A percentile compares a stretch with the other conserved stretches of the same genome.
Conservation (phyloP, 2,329 filamentous ascomycete species). For the Sporothrix pallida region DNA sequence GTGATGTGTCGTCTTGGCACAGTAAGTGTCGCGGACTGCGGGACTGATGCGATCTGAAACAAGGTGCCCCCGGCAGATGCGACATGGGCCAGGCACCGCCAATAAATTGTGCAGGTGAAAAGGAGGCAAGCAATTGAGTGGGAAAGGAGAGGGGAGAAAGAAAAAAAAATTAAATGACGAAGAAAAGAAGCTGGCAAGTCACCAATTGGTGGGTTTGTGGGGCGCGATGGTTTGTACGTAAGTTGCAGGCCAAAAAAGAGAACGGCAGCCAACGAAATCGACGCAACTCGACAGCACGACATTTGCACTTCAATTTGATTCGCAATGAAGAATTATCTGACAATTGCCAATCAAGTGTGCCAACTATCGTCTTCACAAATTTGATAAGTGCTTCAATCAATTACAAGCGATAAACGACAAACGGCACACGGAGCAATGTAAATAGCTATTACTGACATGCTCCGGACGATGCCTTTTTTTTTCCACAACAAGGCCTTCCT, state of each 20-base stretch:
- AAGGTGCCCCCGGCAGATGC: constrained; percentile 17
- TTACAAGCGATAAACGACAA: too few species aligned
- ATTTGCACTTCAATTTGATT: background rate
- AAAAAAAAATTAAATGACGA: background rate
- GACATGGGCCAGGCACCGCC: constrained; percentile 13
- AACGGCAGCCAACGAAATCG: background rate
- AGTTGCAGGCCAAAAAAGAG: background rate
- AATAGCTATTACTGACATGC: too few species aligned
- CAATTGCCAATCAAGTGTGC: background rate
- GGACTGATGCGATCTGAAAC: constrained; percentile 28
- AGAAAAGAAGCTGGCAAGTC: background rate
- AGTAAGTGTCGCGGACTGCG: constrained; percentile 25
- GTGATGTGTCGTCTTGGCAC: constrained; percentile 30
- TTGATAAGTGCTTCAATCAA: too few species aligned
- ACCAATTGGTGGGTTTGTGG: background rate
- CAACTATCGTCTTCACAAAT: too few species aligned
- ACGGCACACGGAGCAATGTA: too few species aligned
- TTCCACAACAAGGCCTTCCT: background rate
- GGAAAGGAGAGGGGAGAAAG: background rate
- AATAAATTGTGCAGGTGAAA: constrained; percentile 3
- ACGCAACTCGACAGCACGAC: background rate
- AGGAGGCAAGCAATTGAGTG: background rate
- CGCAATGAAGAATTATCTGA: background rate
- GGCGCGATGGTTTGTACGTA: background rate
- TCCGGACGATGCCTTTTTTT: too few species aligned